These are phyloP conservation scores for Raffaelea arxii DNA, from an alignment of 2,329 filamentous ascomycete species.

Conservation along the genomic window DNA sequence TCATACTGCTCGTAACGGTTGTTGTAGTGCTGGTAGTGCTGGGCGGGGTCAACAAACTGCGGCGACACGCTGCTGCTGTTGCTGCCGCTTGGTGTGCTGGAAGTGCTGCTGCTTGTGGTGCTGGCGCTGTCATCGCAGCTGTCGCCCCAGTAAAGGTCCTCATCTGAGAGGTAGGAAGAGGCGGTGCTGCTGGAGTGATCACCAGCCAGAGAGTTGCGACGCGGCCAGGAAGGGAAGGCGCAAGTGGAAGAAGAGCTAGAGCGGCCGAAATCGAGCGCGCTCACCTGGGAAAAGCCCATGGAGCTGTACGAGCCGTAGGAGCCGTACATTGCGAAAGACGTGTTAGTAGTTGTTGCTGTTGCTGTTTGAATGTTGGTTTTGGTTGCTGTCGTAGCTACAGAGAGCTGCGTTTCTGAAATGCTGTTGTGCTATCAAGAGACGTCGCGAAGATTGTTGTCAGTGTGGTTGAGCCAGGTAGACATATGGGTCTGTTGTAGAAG, in stretches of 20 bases:
- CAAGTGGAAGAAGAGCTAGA: constrained; percentile 29
- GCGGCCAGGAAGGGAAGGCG: constrained; percentile 51
- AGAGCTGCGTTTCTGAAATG: neutral
- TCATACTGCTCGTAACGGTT: neutral
- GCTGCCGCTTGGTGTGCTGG: constrained; percentile 33
- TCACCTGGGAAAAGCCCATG: constrained; percentile 27
- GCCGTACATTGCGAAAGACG: constrained; percentile 33
- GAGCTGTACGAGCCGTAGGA: constrained; percentile 41
- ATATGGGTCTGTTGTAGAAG: constrained; percentile 4
- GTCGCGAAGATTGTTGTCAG: neutral
- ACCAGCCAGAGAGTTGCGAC: constrained; percentile 40
- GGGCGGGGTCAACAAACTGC: constrained; percentile 15
- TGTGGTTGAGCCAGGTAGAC: constrained; percentile 1
- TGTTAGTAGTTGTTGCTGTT: constrained; percentile 13
- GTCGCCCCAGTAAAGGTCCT: constrained; percentile 48
- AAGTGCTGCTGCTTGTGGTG: constrained; percentile 31
- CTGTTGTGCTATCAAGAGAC: neutral
- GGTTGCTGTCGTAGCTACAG: neutral
- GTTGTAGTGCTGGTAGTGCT: neutral
- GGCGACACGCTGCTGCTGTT: constrained; percentile 33
- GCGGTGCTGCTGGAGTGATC: constrained; percentile 33
- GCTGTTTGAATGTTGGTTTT: neutral
- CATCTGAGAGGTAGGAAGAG: constrained; percentile 51
- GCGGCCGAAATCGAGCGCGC: constrained; percentile 35
- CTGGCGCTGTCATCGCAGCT: constrained; percentile 41